Evolutionary conservation across 805 yeast species (phyloP), one percentile per base, ranked within the genome.

Genomic region (Teunomyces lycoperdinae): DNA sequence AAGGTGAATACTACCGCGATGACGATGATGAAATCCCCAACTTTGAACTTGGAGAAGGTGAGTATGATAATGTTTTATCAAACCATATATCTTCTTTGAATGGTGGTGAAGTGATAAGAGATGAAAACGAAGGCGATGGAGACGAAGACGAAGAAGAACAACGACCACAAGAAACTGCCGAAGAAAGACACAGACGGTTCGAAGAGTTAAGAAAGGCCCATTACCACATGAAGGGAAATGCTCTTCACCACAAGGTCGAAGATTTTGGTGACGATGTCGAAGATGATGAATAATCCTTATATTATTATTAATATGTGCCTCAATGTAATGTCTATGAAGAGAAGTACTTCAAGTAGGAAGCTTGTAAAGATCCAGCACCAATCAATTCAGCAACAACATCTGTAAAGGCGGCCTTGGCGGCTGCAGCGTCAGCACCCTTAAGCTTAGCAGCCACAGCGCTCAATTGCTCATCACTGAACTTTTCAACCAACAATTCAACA

Each of bases 191-290:
- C 60, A 75, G 67, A 50, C 66, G 73, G 50, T 90, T 90, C 58
- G 95, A 87, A 64, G 86, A 85, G 56, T 74, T 82, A 78, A 80
- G 96, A 61, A 89, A 87, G 60, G 71, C 78, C 49, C 96, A 90
- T 66, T 89, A 89, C 64, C 88, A 85, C 58, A 56, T 73, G 64
- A 79, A 78, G 51, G 83, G 76, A 2, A 66, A 66, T 31, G 78
- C 73, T 4, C 73, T 84, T 55, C 61, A 64, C 29, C 65, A 67
- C n/a, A 63, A 66, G 26, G 13, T 39, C 5, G 48, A 39, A 11
- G 32, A 26, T 29, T 27, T 44, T 26, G 51, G 31, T 3, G 40
- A 30, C 5, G 34, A 44, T 7, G 13, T 14, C 10, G 33, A 20
- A 10, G 39, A 46, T n/a, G 43, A 32, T 17, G 27, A 42, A 8